phyloP scores from a whole-genome alignment of 306 rosid genomes.

The Fagus crenata region DNA sequence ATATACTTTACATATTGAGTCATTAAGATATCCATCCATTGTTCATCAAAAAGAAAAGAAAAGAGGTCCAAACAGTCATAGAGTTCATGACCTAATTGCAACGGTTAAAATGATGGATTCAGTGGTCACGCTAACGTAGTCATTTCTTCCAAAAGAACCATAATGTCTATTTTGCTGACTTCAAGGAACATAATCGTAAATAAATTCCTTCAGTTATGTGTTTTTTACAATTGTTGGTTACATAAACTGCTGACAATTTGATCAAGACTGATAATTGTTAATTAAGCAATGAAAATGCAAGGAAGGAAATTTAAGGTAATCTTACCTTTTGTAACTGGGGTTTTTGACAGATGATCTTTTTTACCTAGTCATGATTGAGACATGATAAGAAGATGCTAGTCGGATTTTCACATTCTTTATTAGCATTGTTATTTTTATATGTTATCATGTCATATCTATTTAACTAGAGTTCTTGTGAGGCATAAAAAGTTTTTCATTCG shows the following conservation, averaged over 20 bases:
- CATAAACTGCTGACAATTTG: background rate
- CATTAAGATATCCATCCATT: background rate
- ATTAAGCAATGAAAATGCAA: background rate
- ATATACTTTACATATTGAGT: background rate
- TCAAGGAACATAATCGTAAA: background rate
- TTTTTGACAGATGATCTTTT: background rate
- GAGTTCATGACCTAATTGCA: constrained; percentile 19
- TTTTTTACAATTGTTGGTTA: background rate
- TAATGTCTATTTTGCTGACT: background rate
- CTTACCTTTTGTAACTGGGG: background rate
- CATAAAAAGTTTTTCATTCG: background rate
- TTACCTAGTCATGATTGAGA: background rate
- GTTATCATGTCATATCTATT: background rate
- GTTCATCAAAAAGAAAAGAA: background rate
- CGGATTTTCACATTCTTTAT: background rate
- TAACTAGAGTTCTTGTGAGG: background rate
- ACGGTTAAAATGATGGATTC: constrained; percentile 5
- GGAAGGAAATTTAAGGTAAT: too few relatives aligned
- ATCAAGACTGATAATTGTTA: too few relatives aligned
- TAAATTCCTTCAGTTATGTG: background rate
- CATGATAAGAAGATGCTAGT: background rate
- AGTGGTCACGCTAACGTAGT: background rate
- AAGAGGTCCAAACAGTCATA: background rate
- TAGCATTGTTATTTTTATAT: background rate
- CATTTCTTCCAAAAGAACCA: constrained; percentile 2